Percentiles rank a stretch among this genome's conserved stretches.
Conservation (phyloP, 352 stramenopile genomes). For the Pythium apleroticum region DNA sequence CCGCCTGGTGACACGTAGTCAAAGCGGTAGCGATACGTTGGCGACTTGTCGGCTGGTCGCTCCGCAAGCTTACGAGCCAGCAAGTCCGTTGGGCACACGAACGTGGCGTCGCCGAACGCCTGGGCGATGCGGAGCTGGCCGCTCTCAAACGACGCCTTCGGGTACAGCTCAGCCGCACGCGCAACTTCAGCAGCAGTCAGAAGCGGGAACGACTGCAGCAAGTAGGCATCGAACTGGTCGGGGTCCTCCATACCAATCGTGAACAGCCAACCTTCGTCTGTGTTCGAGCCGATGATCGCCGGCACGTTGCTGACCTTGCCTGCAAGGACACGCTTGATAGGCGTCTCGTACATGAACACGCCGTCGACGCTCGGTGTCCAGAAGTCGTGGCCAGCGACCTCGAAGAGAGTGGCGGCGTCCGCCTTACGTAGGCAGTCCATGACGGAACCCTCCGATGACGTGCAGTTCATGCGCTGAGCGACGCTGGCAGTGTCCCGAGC, state of each 20-base stretch:
- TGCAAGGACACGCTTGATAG: background rate
- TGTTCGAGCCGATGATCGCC: conserved; percentile 14
- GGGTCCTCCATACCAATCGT: background rate
- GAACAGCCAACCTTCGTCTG: conserved; percentile 23
- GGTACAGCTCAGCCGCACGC: conserved; percentile 5
- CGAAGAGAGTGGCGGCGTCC: background rate
- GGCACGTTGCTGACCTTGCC: conserved; percentile 15
- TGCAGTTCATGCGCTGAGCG: no score
- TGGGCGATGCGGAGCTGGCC: no score
- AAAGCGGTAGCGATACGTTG: no score
- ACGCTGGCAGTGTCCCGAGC: background rate
- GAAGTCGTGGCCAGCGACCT: background rate
- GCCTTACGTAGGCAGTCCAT: conserved; percentile 9
- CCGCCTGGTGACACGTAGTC: no score
- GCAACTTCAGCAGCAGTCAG: background rate
- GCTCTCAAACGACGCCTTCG: background rate
- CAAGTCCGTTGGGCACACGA: no score
- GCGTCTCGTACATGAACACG: conserved; percentile 2
- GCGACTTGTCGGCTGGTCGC: no score
- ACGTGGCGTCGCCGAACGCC: no score
- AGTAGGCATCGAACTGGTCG: conserved; percentile 6
- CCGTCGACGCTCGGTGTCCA: conserved; percentile 12
- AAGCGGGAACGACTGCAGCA: background rate
- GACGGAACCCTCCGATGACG: no score
- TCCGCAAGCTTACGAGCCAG: no score